Evolutionary conservation across 495 filamentous ascomycete genomes (phyloP).

Genomic region (Peziza echinospora): DNA sequence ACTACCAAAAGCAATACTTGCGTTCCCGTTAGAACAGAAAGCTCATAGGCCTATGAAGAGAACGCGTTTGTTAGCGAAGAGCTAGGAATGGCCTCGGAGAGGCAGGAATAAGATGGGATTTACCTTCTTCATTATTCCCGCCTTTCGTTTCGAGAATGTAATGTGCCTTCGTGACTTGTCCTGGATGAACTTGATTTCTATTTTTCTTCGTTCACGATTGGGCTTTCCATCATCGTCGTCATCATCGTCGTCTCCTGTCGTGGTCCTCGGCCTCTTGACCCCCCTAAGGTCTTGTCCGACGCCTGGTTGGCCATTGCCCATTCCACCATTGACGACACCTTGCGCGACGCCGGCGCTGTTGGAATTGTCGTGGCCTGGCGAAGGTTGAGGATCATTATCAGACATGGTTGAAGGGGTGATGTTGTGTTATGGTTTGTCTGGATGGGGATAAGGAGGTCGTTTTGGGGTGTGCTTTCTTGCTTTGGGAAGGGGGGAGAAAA

Average conservation of each 20-base stretch:
- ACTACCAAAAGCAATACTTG: constrained; percentile 95
- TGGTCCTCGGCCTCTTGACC: constrained; percentile 72
- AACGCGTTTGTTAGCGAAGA: constrained; percentile 20
- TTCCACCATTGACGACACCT: not conserved
- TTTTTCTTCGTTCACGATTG: constrained; percentile 95
- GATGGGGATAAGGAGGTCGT: constrained; percentile 17
- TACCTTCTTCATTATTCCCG: constrained; percentile 99
- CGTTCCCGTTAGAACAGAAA: constrained; percentile 93
- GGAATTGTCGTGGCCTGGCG: constrained; percentile 26
- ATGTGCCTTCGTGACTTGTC: constrained; percentile 99
- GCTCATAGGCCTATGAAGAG: constrained; percentile 63
- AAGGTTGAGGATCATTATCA: constrained; percentile 21
- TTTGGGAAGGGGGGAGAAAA: not conserved
- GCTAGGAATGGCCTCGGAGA: not conserved
- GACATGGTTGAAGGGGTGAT: constrained; percentile 18
- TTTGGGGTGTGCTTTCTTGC: not conserved
- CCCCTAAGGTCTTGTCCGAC: constrained; percentile 46
- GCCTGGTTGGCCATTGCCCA: constrained; percentile 31
- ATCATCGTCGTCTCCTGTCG: constrained; percentile 61
- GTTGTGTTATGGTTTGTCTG: constrained; percentile 20
- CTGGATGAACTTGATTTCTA: constrained; percentile 99
- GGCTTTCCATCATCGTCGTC: constrained; percentile 98
- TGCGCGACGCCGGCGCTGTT: constrained; percentile 16
- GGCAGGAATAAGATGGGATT: constrained; percentile 20
- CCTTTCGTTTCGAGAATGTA: constrained; percentile 99